These are phyloP conservation scores for Trichoderma simmonsii DNA, from an alignment of 2,329 filamentous ascomycete genomes.

Conservation along the genomic window DNA sequence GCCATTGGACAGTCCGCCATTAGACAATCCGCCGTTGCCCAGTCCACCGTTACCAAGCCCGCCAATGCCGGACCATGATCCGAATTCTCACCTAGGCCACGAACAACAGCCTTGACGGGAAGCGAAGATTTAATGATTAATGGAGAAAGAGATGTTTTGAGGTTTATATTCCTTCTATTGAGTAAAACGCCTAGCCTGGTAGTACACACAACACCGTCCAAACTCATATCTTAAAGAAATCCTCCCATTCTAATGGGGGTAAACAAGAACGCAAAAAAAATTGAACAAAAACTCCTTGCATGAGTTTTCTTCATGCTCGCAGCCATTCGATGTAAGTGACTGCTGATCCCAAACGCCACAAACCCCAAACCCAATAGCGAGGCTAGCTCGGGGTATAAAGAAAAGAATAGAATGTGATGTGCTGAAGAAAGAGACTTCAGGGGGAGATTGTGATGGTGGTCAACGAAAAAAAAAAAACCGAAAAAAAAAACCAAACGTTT, in stretches of 20 bases:
- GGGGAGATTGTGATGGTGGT: background rate
- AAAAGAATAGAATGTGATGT: background rate
- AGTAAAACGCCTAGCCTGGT: slow-evolving; percentile 31
- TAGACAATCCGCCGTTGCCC: background rate
- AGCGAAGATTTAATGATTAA: background rate
- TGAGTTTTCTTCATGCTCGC: slow-evolving; percentile 2
- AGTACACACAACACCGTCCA: slow-evolving; percentile 28
- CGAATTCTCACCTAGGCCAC: background rate
- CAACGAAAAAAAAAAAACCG: background rate
- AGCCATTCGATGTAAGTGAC: background rate
- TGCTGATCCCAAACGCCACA: slow-evolving; percentile 3
- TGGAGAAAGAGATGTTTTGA: background rate
- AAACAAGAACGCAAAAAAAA: background rate
- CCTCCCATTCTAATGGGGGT: background rate
- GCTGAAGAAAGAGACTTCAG: background rate
- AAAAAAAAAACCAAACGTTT: background rate
- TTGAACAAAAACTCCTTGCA: background rate
- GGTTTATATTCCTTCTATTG: slow-evolving; percentile 22
- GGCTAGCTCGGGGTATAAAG: background rate
- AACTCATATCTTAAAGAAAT: slow-evolving; percentile 13
- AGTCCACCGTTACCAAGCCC: background rate
- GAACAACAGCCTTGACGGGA: background rate
- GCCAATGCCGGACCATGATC: background rate
- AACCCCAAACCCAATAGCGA: background rate
- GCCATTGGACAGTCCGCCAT: background rate